phyloP scores from a whole-genome alignment of 805 yeast species.

The Candida ficus region DNA sequence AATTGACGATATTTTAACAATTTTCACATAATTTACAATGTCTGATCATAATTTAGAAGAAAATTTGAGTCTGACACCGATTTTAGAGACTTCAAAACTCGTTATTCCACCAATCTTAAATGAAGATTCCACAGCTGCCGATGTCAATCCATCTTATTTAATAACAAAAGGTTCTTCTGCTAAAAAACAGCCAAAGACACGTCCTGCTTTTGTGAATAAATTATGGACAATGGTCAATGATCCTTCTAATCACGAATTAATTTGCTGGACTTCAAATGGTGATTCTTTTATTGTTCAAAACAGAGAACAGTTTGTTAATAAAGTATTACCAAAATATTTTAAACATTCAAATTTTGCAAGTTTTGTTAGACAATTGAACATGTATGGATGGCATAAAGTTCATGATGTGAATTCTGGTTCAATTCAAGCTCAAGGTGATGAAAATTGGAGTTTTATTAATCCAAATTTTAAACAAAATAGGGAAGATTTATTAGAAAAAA shows the following conservation, averaged over 20 bases:
- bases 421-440: slow-evolving; percentile 51
- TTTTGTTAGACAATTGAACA: slow-evolving; percentile 91
- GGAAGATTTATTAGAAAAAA: slow-evolving; percentile 81
- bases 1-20: no score
- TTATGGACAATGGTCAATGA: slow-evolving; percentile 96
- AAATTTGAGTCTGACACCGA: slow-evolving; percentile 1
- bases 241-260: slow-evolving; percentile 57
- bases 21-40: background rate
- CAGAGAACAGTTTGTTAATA: slow-evolving; percentile 76
- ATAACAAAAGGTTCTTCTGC: background rate
- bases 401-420: slow-evolving; percentile 86
- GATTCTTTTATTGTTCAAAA: slow-evolving; percentile 78
- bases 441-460: slow-evolving; percentile 83
- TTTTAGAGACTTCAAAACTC: background rate
- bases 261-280: slow-evolving; percentile 85
- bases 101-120: slow-evolving; percentile 1
- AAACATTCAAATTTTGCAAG: slow-evolving; percentile 94
- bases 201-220: slow-evolving; percentile 91
- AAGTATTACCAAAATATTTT: slow-evolving; percentile 84
- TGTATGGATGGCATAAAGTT: slow-evolving; percentile 99
- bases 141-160: background rate
- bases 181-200: slow-evolving; percentile 33
- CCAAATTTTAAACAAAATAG: slow-evolving; percentile 71
- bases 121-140: background rate
- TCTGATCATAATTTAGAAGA: background rate